Evolutionary conservation across 1,139 yeast genomes (phyloP), one percentile per base, ranked within the genome.

Genomic region (Williopsis jadinii): DNA sequence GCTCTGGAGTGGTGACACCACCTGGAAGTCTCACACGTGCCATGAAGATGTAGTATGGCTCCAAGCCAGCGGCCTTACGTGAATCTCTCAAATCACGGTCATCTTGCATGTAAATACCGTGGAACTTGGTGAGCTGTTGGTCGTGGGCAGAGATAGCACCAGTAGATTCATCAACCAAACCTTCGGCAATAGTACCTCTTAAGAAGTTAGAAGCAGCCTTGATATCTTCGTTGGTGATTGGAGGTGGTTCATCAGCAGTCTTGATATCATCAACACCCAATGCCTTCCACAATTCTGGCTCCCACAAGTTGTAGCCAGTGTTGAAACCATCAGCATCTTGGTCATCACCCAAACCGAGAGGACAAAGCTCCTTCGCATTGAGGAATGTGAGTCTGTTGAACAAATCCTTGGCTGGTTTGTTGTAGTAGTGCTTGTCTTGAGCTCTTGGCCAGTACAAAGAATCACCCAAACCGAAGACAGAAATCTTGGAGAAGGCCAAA

Each of bases 81-180:
- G 85, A 84, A 45, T 90, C 97, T 63, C 97, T 79, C 45, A 92
- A 71, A 65, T 92, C 98, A 68, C 98, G 86, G 62, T 92, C 97
- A 64, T 92, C 97, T 70, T 92, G 98, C 95, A 90, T 88, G 64
- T 92, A 92, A 52, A 90, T 88, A 66, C 98, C 98, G 62, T 92
- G 97, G 77, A 92, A 92, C 66, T 92, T 92, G 52, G 97, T 88
- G 62, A 92, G 68, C 66, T 88, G 97, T 67, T 88, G 95, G 64
- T 88, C 97, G 45, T 77, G 77, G n/a, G 97, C 94, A 52, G 84
- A 75, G 52, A 92, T 85, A 12, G 96, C 90, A 51, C 97, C 97
- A 14, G 97, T 90, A 4, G 90, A 73, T 50, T 75, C 73, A 61
- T 92, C 97, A 43, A 66, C 61, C 49, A 92, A 74, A 28, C 90